A percentile compares a stretch with the other conserved stretches of the same genome.
These are phyloP conservation scores for Sporisorium scitamineum DNA, from an alignment of 1,284 basidiomycete genomes.

Conservation along the genomic window DNA sequence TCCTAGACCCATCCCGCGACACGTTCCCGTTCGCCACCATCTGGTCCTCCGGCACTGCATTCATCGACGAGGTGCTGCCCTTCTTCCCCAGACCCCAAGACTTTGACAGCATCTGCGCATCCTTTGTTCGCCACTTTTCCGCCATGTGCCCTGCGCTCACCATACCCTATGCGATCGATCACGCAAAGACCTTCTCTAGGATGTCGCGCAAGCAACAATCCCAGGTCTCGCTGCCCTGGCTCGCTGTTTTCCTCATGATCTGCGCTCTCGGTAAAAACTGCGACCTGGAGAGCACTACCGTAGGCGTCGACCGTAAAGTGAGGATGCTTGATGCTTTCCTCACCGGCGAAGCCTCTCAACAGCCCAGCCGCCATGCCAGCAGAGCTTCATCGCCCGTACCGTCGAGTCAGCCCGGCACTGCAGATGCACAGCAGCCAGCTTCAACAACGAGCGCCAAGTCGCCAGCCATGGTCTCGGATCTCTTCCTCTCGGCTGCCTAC, in stretches of 20 bases:
- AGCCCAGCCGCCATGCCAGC: slow-evolving; percentile 25
- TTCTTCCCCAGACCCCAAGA: slow-evolving; percentile 40
- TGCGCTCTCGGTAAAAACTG: slow-evolving; percentile 47
- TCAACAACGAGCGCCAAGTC: not conserved
- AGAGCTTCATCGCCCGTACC: slow-evolving; percentile 20
- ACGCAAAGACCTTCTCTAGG: slow-evolving; percentile 32
- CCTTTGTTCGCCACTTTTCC: slow-evolving; percentile 36
- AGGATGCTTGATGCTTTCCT: slow-evolving; percentile 39
- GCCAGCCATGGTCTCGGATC: slow-evolving; percentile 44
- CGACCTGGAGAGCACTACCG: slow-evolving; percentile 39
- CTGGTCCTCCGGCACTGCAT: slow-evolving; percentile 46
- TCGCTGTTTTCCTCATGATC: slow-evolving; percentile 49
- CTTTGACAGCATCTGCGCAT: slow-evolving; percentile 44
- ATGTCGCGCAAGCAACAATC: slow-evolving; percentile 34
- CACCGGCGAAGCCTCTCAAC: slow-evolving; percentile 26
- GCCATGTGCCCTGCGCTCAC: slow-evolving; percentile 38
- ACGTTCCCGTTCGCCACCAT: slow-evolving; percentile 50
- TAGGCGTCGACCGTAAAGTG: slow-evolving; percentile 35
- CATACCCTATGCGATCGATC: slow-evolving; percentile 35
- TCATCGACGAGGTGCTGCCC: slow-evolving; percentile 46
- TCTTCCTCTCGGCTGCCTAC: slow-evolving; percentile 47
- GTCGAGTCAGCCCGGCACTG: not conserved
- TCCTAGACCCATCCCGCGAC: slow-evolving; percentile 42
- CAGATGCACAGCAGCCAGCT: not conserved
- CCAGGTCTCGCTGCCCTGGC: slow-evolving; percentile 32